Percentiles rank a stretch among this genome's conserved stretches.
phyloP scores from a whole-genome alignment of 371 early-diverging fungal species.

The Globomyces sp. region DNA sequence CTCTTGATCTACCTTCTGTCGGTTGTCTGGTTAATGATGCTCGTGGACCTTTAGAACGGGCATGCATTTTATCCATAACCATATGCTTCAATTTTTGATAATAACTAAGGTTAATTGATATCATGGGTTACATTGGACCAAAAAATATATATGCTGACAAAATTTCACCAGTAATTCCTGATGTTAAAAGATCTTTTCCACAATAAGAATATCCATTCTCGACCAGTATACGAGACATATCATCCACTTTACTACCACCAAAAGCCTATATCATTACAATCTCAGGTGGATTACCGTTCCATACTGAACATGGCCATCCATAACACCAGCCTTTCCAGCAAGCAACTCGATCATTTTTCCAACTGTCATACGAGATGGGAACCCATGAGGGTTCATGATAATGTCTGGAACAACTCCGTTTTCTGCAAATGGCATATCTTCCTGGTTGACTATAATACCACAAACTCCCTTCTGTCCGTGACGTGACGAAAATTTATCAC shows the following conservation, averaged over 20 bases:
- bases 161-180: constrained; percentile 80
- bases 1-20: constrained; percentile 97
- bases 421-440: constrained; percentile 99
- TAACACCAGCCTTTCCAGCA: constrained; percentile 97
- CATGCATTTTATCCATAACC: constrained; percentile 99
- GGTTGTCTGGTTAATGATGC: constrained; percentile 97
- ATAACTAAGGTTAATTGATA: constrained; percentile 52
- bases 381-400: constrained; percentile 99
- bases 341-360: constrained; percentile 99
- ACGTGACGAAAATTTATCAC: constrained; percentile 99
- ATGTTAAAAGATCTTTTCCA: constrained; percentile 99
- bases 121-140: constrained; percentile 72
- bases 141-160: constrained; percentile 96
- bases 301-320: constrained; percentile 94
- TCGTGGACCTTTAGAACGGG: constrained; percentile 94
- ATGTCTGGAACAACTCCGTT: constrained; percentile 96
- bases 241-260: constrained; percentile 94
- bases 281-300: constrained; percentile 61
- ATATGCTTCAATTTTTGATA: constrained; percentile 99
- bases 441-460: constrained; percentile 95
- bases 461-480: constrained; percentile 99
- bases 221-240: constrained; percentile 91
- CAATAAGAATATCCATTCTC: constrained; percentile 97
- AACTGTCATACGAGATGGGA: constrained; percentile 99
- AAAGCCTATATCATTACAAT: constrained; percentile 52